Evolutionary conservation across 2,329 filamentous ascomycete genomes (phyloP).

Genomic region (Phialophora verrucosa): DNA sequence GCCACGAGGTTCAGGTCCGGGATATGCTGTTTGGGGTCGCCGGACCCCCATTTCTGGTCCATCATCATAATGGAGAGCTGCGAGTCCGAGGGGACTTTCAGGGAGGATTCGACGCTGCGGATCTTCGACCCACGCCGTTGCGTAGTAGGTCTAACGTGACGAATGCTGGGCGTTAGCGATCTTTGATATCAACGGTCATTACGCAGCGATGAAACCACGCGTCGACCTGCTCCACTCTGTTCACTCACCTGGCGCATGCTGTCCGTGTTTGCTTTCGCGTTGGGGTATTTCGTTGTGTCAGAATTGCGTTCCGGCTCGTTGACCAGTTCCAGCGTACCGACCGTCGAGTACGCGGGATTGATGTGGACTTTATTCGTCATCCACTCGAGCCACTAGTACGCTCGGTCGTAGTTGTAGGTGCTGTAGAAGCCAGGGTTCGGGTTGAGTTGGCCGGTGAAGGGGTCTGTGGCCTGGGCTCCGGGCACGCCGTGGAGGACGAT

Average conservation of each 20-base stretch:
- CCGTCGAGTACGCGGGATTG: slow-evolving; percentile 57
- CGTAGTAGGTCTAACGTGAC: slow-evolving; percentile 24
- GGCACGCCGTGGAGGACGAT: slow-evolving; percentile 61
- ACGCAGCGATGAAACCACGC: not conserved
- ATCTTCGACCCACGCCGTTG: slow-evolving; percentile 48
- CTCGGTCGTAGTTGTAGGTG: slow-evolving; percentile 62
- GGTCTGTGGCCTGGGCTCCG: slow-evolving; percentile 55
- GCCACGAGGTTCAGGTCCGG: slow-evolving; percentile 53
- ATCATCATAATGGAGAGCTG: slow-evolving; percentile 62
- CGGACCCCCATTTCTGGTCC: slow-evolving; percentile 62
- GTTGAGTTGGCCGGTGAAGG: slow-evolving; percentile 55
- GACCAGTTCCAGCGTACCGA: slow-evolving; percentile 64
- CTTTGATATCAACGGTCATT: not conserved
- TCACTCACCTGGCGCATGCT: slow-evolving; percentile 20
- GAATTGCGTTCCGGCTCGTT: slow-evolving; percentile 62
- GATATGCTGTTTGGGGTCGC: slow-evolving; percentile 58
- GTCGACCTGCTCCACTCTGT: not conserved
- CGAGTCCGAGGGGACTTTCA: slow-evolving; percentile 51
- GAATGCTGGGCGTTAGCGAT: not conserved
- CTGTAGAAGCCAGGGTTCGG: slow-evolving; percentile 60
- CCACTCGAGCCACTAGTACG: slow-evolving; percentile 61
- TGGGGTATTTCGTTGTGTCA: slow-evolving; percentile 23
- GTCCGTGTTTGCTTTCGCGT: slow-evolving; percentile 17
- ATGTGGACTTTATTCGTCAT: slow-evolving; percentile 60
- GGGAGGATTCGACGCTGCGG: slow-evolving; percentile 54